Evolutionary conservation across 345 rosid species (phyloP).

Genomic region (Arabis alpina): DNA sequence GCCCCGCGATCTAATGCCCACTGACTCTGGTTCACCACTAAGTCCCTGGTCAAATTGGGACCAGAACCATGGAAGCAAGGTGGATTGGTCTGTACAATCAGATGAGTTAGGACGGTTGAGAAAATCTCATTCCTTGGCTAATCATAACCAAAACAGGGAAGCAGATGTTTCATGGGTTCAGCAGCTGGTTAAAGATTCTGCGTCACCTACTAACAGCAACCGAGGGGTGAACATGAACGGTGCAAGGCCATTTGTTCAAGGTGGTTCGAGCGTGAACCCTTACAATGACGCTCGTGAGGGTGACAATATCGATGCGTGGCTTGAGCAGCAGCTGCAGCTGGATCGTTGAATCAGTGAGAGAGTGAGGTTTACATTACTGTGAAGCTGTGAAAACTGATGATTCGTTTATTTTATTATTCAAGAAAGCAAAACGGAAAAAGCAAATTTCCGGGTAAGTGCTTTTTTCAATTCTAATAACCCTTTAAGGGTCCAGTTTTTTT

Average conservation of each 20-base stretch:
- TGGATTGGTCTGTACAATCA: constrained; percentile 65
- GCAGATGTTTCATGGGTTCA: constrained; percentile 88
- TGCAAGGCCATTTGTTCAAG: constrained; percentile 43
- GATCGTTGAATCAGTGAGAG: constrained; percentile 76
- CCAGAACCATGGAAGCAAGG: constrained; percentile 62
- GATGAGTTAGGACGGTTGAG: constrained; percentile 58
- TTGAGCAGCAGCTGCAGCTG: constrained; percentile 74
- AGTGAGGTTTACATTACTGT: constrained; percentile 41
- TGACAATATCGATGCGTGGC: constrained; percentile 67
- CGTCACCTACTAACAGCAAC: constrained; percentile 54
- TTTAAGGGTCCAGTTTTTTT: constrained; percentile 37
- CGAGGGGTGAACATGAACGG: constrained; percentile 44
- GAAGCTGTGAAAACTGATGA: constrained; percentile 44
- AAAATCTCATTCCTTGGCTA: constrained; percentile 60
- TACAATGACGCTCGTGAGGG: constrained; percentile 50
- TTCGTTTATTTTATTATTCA: constrained; percentile 43
- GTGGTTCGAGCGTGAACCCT: constrained; percentile 45
- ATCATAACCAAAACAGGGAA: constrained; percentile 54
- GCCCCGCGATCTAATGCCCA: constrained; percentile 34
- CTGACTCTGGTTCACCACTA: constrained; percentile 60
- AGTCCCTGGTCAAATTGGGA: constrained; percentile 90
- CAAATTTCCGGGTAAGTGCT: constrained; percentile 37
- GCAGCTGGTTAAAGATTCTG: constrained; percentile 72
- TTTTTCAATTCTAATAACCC: constrained; percentile 35
- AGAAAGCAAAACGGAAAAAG: constrained; percentile 26